Percentiles rank a stretch among this genome's conserved stretches.
Conservation (phyloP, 257 asterid genomes). For the Lantana camara region DNA sequence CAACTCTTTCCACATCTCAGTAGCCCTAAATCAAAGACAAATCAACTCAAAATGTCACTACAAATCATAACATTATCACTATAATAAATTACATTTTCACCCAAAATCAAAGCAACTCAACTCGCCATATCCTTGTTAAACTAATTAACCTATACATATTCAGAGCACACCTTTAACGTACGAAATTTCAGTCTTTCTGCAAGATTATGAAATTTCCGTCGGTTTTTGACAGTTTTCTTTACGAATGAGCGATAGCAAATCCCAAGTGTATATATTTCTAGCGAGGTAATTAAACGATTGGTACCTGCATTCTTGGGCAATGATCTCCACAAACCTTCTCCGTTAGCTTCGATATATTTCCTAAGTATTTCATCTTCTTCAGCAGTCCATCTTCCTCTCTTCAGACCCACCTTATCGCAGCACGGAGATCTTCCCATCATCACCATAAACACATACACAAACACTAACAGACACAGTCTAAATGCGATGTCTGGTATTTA, state of each 20-base stretch:
- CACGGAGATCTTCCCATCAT: slow-evolving; percentile 91
- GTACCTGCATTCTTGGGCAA: slow-evolving; percentile 91
- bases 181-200: too few species aligned
- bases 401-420: slow-evolving; percentile 85
- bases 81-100: too few species aligned
- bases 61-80: background rate
- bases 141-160: too few species aligned
- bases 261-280: too few species aligned
- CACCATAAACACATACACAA: background rate
- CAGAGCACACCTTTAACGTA: too few species aligned
- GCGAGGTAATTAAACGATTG: background rate
- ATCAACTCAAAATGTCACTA: background rate
- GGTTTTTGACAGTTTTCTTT: too few species aligned
- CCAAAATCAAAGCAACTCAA: too few species aligned
- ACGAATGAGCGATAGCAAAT: too few species aligned
- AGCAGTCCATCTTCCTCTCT: slow-evolving; percentile 81
- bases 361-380: slow-evolving; percentile 76
- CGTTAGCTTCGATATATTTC: slow-evolving; percentile 61
- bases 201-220: too few species aligned
- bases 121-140: too few species aligned
- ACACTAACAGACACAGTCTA: background rate
- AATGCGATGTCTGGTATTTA: background rate
- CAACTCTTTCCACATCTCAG: slow-evolving; percentile 92
- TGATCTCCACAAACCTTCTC: slow-evolving; percentile 93
- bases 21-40: slow-evolving; percentile 42